Percentiles rank a stretch among this genome's conserved stretches.
phyloP scores from a whole-genome alignment of 2,329 filamentous ascomycete genomes.

The Colletotrichum abscissum region DNA sequence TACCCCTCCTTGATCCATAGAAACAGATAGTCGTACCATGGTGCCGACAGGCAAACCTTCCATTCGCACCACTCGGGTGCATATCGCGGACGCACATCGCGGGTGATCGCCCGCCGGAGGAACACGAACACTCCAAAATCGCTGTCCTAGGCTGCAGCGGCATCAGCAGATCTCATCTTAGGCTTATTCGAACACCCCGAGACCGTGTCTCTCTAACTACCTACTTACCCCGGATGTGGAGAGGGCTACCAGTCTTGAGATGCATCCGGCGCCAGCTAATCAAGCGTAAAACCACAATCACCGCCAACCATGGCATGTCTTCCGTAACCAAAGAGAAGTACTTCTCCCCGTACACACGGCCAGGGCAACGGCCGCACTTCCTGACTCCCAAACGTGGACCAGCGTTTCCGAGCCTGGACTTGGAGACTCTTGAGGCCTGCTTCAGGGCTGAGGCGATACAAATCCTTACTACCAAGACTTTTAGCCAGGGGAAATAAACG shows the following conservation, averaged over 20 bases:
- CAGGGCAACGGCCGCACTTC: conserved; percentile 11
- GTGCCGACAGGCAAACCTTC: not conserved
- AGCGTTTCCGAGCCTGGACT: conserved; percentile 18
- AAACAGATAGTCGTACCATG: not conserved
- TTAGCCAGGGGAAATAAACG: not conserved
- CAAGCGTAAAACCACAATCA: conserved; percentile 17
- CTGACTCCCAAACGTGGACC: conserved; percentile 24
- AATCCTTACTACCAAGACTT: conserved; percentile 23
- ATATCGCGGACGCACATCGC: conserved; percentile 2
- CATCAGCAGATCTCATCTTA: not conserved
- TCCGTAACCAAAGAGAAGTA: not conserved
- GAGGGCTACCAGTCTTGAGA: not conserved
- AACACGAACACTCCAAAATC: not conserved
- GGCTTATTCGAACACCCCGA: not conserved
- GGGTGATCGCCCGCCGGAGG: not conserved
- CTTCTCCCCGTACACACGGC: not conserved
- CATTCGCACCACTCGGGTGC: not conserved
- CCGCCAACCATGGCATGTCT: conserved; percentile 7
- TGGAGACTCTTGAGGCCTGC: not conserved
- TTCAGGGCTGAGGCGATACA: not conserved
- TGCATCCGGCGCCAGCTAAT: conserved; percentile 1
- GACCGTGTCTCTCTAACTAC: not conserved
- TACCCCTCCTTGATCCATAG: not conserved
- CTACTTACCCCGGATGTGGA: not conserved
- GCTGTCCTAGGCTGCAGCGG: not conserved